These are phyloP conservation scores for Articulospora tetracladia DNA, from an alignment of 495 filamentous ascomycete genomes.

Conservation along the genomic window DNA sequence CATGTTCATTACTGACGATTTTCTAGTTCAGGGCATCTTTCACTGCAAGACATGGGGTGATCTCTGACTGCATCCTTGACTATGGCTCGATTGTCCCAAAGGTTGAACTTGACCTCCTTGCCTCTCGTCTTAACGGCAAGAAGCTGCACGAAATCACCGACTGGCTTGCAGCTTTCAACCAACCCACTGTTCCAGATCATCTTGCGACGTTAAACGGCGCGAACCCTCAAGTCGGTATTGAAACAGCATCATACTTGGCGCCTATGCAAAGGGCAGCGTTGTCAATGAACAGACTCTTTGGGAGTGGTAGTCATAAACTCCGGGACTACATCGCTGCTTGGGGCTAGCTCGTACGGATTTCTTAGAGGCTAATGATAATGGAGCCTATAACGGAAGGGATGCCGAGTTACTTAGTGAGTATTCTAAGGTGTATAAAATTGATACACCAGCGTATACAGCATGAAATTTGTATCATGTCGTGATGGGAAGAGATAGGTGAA, in stretches of 20 bases:
- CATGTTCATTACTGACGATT: conserved; percentile 22
- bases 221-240: too few species aligned
- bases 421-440: neutral
- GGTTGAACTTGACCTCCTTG: neutral
- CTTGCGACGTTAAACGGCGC: too few species aligned
- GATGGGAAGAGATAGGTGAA: too few species aligned
- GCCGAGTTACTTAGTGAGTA: neutral
- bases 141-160: conserved; percentile 6
- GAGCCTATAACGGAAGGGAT: neutral
- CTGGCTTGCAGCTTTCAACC: neutral
- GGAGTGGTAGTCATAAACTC: neutral
- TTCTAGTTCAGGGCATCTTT: conserved; percentile 16
- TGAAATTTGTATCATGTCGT: too few species aligned
- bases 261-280: neutral
- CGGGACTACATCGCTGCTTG: neutral
- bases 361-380: neutral
- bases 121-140: neutral
- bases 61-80: conserved; percentile 12
- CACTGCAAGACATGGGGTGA: conserved; percentile 39
- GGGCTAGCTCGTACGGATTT: neutral
- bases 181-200: neutral
- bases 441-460: neutral
- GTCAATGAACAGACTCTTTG: neutral
- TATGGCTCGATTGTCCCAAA: neutral
- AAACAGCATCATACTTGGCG: neutral